Conservation (phyloP, 2,329 filamentous ascomycete genomes). For the Hortaea sp. region DNA sequence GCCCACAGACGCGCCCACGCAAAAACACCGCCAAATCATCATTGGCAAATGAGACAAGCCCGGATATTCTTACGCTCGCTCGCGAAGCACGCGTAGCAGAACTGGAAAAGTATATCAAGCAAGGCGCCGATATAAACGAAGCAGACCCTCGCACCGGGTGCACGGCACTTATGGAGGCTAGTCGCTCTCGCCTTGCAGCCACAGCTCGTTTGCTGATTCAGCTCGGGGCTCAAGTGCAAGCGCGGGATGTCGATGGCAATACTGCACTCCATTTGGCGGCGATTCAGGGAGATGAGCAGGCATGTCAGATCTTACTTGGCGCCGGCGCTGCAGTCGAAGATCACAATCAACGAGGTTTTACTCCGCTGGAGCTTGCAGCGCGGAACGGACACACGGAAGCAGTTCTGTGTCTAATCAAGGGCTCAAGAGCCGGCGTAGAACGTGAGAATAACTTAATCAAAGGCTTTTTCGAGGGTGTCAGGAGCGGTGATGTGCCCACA, state of each 20-base stretch:
- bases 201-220: slow-evolving; percentile 5
- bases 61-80: slow-evolving; percentile 1
- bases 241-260: slow-evolving; percentile 7
- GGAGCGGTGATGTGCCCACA: slow-evolving; percentile 7
- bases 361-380: slow-evolving; percentile 10
- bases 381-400: slow-evolving; percentile 7
- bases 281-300: slow-evolving; percentile 6
- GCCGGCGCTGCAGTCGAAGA: slow-evolving; percentile 5
- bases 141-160: slow-evolving; percentile 3
- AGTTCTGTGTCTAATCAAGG: slow-evolving; percentile 9
- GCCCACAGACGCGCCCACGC: background rate
- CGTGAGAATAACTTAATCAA: slow-evolving; percentile 5
- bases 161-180: slow-evolving; percentile 8
- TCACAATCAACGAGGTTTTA: slow-evolving; percentile 5
- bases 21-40: background rate
- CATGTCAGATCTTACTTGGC: slow-evolving; percentile 9
- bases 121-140: slow-evolving; percentile 7
- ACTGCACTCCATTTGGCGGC: slow-evolving; percentile 10
- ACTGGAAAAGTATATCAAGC: background rate
- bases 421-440: background rate
- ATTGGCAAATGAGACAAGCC: background rate
- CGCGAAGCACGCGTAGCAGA: slow-evolving; percentile 4
- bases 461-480: slow-evolving; percentile 8
- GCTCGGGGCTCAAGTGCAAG: slow-evolving; percentile 5
- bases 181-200: slow-evolving; percentile 3